Evolutionary conservation across 1,139 yeast genomes (phyloP), one percentile per base, ranked within the genome.

Genomic region (Candida sanyaensis): DNA sequence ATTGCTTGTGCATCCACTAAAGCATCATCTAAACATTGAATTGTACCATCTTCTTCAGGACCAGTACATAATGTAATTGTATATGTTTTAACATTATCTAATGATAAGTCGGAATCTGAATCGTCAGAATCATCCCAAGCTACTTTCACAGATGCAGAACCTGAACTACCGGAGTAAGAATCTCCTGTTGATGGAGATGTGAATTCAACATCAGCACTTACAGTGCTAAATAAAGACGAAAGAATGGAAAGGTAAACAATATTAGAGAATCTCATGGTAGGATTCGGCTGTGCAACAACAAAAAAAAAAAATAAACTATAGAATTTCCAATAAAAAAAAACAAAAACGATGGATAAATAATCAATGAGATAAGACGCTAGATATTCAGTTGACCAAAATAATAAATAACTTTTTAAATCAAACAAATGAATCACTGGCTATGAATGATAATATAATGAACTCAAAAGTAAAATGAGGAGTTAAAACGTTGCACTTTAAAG

Each of bases 41-140:
- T 77, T 6, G 69, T 61, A 21, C 61, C 34, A 59, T 83, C 79
- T 23, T 84, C 66, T 13, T 43, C 45, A 21, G 47, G 39, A 21
- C 96, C 96, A 2, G 90, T 80, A 67, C 95, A 85, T 48, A 92
- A 70, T 29, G 71, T 66, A 49, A 92, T 71, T 1, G 84, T 72
- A 53, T 79, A 83, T 0, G 68, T 52, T 5, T 66, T 54, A 30
- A 81, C 77, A 10, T 78, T 72, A 1, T 59, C 45, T 43, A 86
- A 61, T 1, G 73, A 54, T 28, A 34, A 42, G 27, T 59, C 61
- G 1, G 88, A 89, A 4, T 58, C 57, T 12, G 70, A 64, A 27
- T 73, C 78, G 45, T 73, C 73, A 13, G 66, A 65, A 48, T 68
- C 75, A 5, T 68, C 64, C 96, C 97, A 91, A 31, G 67, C 55